phyloP scores from a whole-genome alignment of 768 basidiomycete genomes.

The Lactarius indigo region DNA sequence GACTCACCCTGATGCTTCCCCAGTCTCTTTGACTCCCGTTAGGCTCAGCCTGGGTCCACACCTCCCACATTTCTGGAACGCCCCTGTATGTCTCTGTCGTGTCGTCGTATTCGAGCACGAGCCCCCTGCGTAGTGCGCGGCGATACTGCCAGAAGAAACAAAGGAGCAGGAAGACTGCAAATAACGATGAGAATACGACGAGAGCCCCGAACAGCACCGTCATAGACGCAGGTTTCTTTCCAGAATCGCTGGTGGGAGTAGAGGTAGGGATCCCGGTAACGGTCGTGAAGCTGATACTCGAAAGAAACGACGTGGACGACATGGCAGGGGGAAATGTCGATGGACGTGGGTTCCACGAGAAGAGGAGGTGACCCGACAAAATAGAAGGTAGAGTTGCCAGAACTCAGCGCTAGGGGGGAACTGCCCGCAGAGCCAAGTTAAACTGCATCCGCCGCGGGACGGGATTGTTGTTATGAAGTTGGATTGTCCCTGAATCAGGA shows the following conservation, averaged over 20 bases:
- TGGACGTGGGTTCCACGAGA: background rate
- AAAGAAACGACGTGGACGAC: background rate
- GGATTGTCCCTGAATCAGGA: background rate
- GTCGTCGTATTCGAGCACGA: conserved; percentile 3
- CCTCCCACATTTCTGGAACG: conserved; percentile 18
- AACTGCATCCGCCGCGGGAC: background rate
- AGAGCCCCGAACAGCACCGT: conserved; percentile 13
- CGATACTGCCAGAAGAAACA: conserved; percentile 13
- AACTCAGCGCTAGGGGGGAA: background rate
- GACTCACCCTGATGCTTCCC: conserved; percentile 14
- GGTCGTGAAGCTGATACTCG: background rate
- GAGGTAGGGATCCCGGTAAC: background rate
- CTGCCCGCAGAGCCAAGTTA: background rate
- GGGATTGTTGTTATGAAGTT: background rate
- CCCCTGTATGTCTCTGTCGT: background rate
- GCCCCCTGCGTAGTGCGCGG: background rate
- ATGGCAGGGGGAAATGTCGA: background rate
- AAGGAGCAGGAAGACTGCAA: conserved; percentile 8
- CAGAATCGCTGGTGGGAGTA: background rate
- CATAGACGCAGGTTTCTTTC: background rate
- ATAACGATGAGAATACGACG: conserved; percentile 4
- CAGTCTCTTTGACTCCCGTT: background rate
- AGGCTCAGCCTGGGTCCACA: conserved; percentile 14
- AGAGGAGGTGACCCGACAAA: background rate
- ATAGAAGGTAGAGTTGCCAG: background rate